A percentile compares a stretch with the other conserved stretches of the same genome.
Conservation (phyloP, 169 alveolate species). For the Babesia sp. region DNA sequence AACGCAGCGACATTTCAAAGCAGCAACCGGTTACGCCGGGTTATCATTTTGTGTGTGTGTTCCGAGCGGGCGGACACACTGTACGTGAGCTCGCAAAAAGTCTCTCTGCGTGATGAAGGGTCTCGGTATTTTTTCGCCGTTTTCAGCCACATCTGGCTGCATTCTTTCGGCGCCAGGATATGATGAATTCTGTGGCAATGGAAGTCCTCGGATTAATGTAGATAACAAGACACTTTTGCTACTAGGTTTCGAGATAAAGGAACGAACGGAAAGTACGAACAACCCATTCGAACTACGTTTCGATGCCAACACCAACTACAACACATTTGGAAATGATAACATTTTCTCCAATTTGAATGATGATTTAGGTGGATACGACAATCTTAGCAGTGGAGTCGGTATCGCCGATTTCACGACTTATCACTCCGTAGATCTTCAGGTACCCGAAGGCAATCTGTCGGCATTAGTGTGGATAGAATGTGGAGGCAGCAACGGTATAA, state of each 20-base stretch:
- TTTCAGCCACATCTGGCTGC: constrained; percentile 57
- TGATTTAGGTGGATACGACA: constrained; percentile 39
- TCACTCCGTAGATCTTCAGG: constrained; percentile 17
- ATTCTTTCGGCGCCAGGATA: constrained; percentile 53
- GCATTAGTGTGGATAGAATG: constrained; percentile 44
- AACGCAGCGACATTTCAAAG: background rate
- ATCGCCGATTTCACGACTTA: constrained; percentile 61
- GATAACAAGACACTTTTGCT: constrained; percentile 31
- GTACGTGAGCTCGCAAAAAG: background rate
- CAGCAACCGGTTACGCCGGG: constrained; percentile 4
- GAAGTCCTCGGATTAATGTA: constrained; percentile 31
- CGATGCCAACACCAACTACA: constrained; percentile 33
- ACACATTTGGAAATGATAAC: constrained; percentile 20
- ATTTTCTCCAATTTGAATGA: constrained; percentile 14
- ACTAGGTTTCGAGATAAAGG: constrained; percentile 48
- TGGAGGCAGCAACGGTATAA: constrained; percentile 31
- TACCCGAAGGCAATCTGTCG: constrained; percentile 32
- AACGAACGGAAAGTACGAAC: background rate
- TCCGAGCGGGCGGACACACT: constrained; percentile 14
- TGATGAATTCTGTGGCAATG: constrained; percentile 46
- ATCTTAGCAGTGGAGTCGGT: constrained; percentile 12
- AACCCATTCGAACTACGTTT: constrained; percentile 32
- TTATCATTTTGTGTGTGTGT: background rate
- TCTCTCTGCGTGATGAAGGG: constrained; percentile 42
- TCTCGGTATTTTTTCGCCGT: constrained; percentile 63